phyloP scores from a whole-genome alignment of 2,329 filamentous ascomycete genomes.

The Xylariaceae sp. region DNA sequence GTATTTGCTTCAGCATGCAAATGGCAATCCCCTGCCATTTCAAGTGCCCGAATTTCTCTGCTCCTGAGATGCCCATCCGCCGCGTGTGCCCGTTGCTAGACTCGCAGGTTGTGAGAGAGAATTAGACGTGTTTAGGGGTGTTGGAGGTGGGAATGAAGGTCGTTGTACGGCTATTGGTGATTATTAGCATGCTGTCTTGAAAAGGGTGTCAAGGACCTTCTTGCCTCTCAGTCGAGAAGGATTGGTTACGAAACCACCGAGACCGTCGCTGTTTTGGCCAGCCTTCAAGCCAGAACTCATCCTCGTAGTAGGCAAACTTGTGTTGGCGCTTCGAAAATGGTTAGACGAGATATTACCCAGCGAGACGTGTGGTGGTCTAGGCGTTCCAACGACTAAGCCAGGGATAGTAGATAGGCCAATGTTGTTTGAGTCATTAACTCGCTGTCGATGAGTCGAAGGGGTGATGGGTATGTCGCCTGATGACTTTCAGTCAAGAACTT shows the following conservation, averaged over 20 bases:
- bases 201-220: not conserved
- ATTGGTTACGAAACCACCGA: constrained; percentile 14
- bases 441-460: constrained; percentile 33
- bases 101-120: constrained; percentile 15
- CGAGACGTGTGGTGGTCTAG: constrained; percentile 21
- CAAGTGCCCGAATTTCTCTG: not conserved
- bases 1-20: not conserved
- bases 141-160: constrained; percentile 17
- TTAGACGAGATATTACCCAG: constrained; percentile 17
- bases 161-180: constrained; percentile 21
- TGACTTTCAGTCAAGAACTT: constrained; percentile 4
- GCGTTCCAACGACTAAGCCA: constrained; percentile 31
- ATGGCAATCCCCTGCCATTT: not conserved
- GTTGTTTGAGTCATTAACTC: constrained; percentile 23
- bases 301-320: constrained; percentile 23
- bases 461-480: constrained; percentile 32
- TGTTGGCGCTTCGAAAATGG: constrained; percentile 15
- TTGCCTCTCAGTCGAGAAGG: constrained; percentile 27
- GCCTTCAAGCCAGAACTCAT: constrained; percentile 31
- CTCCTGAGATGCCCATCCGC: constrained; percentile 10
- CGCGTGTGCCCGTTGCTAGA: constrained; percentile 15
- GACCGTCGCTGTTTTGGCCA: constrained; percentile 21
- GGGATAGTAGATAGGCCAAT: constrained; percentile 31
- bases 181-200: constrained; percentile 10
- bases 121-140: constrained; percentile 16